Base-by-base conservation (phyloP, 2,329 filamentous ascomycete genomes). In the Aspergillus texensis region DNA sequence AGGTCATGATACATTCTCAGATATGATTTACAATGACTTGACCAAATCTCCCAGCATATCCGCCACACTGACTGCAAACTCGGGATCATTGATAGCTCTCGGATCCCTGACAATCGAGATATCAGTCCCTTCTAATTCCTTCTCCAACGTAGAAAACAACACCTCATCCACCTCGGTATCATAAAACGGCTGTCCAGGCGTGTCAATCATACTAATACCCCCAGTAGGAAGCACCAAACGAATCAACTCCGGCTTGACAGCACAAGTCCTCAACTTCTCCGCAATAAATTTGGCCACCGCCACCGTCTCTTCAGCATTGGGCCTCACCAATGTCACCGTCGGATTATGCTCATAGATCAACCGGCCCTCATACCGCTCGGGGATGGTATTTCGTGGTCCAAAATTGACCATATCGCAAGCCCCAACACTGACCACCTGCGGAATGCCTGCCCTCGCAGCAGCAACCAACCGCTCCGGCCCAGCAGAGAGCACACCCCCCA, bases 341-440 rank as follows among this genome's bases (percentile, higher is more conserved):
- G 87, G 82, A 70, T 91, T 92, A 71, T 92, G 89, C 70, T 87
- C 84, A 67, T 85, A 83, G n/a, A 91, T 39, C 12, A 19, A 28
- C 34, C 88, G 79, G 2, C 75, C 70, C 4, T 72, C 70, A 66
- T 86, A 89, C 56, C 79, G 79, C 58, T 84, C 80, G 0, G 89
- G 89, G 0, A 91, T 81, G 0, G 82, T 86, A 0, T 74, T 72
- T 46, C 69, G 77, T 0, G 86, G 82, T 0, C 89, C 89, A 70
- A 91, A 91, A 66, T 90, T 90, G 24, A 85, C 81, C 83, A 88
- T 88, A 68, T 89, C 87, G 36, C 81, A 79, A 0, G 85, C 85
- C 0, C 85, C 85, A 8, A 86, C 77, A 39, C 81, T 85, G 10
- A 89, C 73, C 4, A 89, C 76, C 32, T 82, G 79, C 0, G 90